phyloP scores from a whole-genome alignment of 768 basidiomycete genomes.

The Collybia mongolica region DNA sequence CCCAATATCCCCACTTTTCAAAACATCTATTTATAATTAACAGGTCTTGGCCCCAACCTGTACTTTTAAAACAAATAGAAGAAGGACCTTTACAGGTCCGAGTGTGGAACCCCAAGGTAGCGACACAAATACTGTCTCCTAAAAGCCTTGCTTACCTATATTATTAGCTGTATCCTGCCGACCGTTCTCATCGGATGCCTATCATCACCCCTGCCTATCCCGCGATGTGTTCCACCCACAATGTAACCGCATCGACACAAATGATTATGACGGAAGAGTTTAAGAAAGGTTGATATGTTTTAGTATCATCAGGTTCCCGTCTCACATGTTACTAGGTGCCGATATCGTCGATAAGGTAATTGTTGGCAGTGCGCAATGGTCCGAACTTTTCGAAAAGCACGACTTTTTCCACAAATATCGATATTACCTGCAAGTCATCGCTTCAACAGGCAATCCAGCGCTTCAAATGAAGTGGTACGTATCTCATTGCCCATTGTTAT shows the following conservation, averaged over 20 bases:
- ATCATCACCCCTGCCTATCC: slow-evolving; percentile 99
- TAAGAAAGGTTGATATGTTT: slow-evolving; percentile 64
- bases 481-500: neutral
- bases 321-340: slow-evolving; percentile 57
- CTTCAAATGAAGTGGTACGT: slow-evolving; percentile 90
- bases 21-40: slow-evolving; percentile 8
- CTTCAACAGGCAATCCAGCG: slow-evolving; percentile 82
- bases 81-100: slow-evolving; percentile 90
- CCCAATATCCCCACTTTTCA: neutral
- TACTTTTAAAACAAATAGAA: slow-evolving; percentile 95
- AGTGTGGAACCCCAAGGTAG: slow-evolving; percentile 96
- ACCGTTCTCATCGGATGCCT: slow-evolving; percentile 96
- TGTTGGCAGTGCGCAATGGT: slow-evolving; percentile 80
- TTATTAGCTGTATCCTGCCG: slow-evolving; percentile 79
- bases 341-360: slow-evolving; percentile 94
- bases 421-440: slow-evolving; percentile 95
- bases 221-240: slow-evolving; percentile 98
- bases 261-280: slow-evolving; percentile 96
- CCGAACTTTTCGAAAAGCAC: slow-evolving; percentile 91
- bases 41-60: slow-evolving; percentile 98
- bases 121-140: slow-evolving; percentile 6
- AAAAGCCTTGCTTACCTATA: slow-evolving; percentile 1
- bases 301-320: neutral
- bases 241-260: slow-evolving; percentile 93
- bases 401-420: slow-evolving; percentile 98